A percentile compares a stretch with the other conserved stretches of the same genome.
phyloP scores from a whole-genome alignment of 768 basidiomycete species.

The Boletus sensibilis region DNA sequence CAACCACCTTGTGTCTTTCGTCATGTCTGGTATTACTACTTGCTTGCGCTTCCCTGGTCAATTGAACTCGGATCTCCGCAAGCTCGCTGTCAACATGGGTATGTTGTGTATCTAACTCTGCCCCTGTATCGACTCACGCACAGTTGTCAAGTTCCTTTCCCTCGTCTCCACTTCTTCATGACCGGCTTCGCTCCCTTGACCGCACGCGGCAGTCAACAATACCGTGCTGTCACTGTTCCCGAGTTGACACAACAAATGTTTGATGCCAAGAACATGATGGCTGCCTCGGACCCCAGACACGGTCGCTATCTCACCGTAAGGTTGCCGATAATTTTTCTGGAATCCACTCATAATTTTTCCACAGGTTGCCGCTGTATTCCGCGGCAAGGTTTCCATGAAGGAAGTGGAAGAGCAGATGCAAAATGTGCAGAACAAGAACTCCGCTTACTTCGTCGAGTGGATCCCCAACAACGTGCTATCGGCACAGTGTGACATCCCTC shows the following conservation, averaged over 20 bases:
- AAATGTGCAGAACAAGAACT: constrained; percentile 96
- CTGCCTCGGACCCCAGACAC: constrained; percentile 93
- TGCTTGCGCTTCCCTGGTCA: constrained; percentile 99
- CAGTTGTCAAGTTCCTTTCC: constrained; percentile 76
- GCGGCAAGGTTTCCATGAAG: constrained; percentile 99
- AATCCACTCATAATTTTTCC: background rate
- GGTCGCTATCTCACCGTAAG: constrained; percentile 94
- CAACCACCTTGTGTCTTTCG: constrained; percentile 95
- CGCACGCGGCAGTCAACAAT: constrained; percentile 90
- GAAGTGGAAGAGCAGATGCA: constrained; percentile 99
- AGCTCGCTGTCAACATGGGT: constrained; percentile 99
- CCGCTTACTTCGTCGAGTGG: constrained; percentile 99
- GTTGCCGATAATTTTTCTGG: background rate
- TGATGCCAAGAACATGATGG: constrained; percentile 99
- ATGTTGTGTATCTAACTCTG: constrained; percentile 25
- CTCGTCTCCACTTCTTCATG: constrained; percentile 99
- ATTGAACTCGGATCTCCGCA: constrained; percentile 97
- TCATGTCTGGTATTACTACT: constrained; percentile 99
- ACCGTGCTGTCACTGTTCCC: constrained; percentile 95
- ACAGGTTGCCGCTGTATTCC: constrained; percentile 93
- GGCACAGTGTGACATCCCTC: constrained; percentile 97
- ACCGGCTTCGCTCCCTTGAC: constrained; percentile 94
- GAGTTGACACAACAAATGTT: constrained; percentile 99
- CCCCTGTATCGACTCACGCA: constrained; percentile 2
- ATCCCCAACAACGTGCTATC: constrained; percentile 99